Evolutionary conservation across 495 filamentous ascomycete species (phyloP), one percentile per base, ranked within the genome.

Genomic region (Penicillium coffeae): DNA sequence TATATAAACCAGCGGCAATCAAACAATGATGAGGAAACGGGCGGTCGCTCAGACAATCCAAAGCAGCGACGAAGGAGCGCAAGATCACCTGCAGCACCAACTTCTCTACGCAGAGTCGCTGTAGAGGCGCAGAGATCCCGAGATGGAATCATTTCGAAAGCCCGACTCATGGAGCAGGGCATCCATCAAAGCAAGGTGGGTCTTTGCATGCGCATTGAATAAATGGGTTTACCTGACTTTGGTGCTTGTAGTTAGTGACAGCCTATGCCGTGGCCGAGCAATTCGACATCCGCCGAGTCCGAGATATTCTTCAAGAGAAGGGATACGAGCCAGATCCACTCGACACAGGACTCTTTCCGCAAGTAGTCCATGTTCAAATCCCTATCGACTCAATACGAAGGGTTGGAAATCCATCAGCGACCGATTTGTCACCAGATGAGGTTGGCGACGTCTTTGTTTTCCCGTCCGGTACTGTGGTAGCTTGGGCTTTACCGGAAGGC

Each of bases 401-500:
- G 25, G 58, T 69, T 38, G 64, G 60, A 51, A 87, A 80, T 62
- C 78, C 62, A 59, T 84, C 65, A 46, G 65, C 67, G 14, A 75
- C 75, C 18, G 81, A 78, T 44, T 79, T 89, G 39, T 70, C 82
- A 19, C 65, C 74, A 2, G 72, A 79, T 34, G 82, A 87, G 60
- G 79, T 82, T 42, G 90, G 90, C 10, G 93, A 97, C 63, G 78
- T 96, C 12, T 96, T 97, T 54, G 83, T 98, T n/a, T 98, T 98
- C 56, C 90, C 93, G 4, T 95, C 92, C 1, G 93, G 93, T 2
- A 94, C 90, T n/a, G 80, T 96, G 3, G 93, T 97, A 8, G 80
- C 88, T 21, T 98, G 93, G 93, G 83, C 83, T 6, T 74, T 96
- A 2, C 83, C 87, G 0, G 76, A 88, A 44, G 80, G 82, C 22